Evolutionary conservation across 2,329 filamentous ascomycete species (phyloP).

Genomic region (Ustulina deusta): DNA sequence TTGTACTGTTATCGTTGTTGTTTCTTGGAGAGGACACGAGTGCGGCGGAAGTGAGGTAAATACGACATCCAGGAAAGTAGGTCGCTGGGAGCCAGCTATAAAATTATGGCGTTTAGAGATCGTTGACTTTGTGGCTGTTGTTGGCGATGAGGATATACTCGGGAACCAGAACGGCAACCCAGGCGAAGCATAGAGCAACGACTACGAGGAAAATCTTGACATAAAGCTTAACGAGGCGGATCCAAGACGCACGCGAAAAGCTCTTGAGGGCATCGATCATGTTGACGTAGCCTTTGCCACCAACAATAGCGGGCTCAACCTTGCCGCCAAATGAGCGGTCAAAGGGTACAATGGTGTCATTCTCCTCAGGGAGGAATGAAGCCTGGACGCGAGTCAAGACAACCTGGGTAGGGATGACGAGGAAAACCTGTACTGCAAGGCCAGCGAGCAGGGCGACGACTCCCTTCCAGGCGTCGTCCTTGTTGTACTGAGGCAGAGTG

Average conservation of each 20-base stretch:
- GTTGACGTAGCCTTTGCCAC: constrained; percentile 76
- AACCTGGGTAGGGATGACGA: constrained; percentile 81
- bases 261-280: constrained; percentile 83
- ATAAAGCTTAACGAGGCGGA: constrained; percentile 79
- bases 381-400: constrained; percentile 87
- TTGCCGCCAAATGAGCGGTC: constrained; percentile 87
- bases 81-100: neutral
- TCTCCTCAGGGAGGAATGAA: constrained; percentile 82
- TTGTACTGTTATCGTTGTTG: neutral
- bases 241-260: constrained; percentile 78
- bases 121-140: constrained; percentile 31
- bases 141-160: constrained; percentile 61
- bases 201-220: constrained; percentile 75
- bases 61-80: neutral
- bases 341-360: constrained; percentile 88
- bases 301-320: constrained; percentile 79
- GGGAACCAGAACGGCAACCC: constrained; percentile 62
- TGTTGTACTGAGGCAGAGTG: constrained; percentile 54
- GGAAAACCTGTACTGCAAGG: constrained; percentile 66
- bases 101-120: constrained; percentile 14
- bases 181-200: constrained; percentile 60
- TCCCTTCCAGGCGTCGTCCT: constrained; percentile 60
- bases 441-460: constrained; percentile 59
- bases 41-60: neutral
- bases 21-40: neutral